phyloP scores from a whole-genome alignment of 2,329 filamentous ascomycete genomes.

The Aspergillus bombycis region DNA sequence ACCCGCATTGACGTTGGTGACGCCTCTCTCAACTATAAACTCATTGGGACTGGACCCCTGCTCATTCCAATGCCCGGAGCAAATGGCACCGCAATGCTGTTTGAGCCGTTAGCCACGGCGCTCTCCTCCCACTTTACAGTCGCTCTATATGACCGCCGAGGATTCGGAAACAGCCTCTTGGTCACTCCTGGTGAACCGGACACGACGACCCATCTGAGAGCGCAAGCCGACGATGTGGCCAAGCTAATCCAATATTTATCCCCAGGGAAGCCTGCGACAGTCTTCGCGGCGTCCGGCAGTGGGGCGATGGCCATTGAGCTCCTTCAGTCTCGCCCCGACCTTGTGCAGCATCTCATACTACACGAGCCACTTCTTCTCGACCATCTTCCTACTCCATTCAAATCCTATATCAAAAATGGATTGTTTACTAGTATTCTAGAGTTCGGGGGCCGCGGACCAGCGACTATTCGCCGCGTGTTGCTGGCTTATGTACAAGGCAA shows the following conservation, averaged over 20 bases:
- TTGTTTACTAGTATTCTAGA: rapidly evolving
- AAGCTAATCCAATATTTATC: not conserved
- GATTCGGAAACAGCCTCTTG: constrained; percentile 16
- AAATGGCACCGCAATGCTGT: constrained; percentile 11
- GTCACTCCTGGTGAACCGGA: not conserved
- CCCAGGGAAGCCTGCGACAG: not conserved
- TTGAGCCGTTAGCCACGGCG: constrained; percentile 5
- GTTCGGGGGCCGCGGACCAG: too few species aligned
- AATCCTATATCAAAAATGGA: not conserved
- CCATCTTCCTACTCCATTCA: not conserved
- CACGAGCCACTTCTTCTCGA: not conserved
- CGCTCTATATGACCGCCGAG: constrained; percentile 17
- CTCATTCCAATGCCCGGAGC: constrained; percentile 15
- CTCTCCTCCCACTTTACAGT: constrained; percentile 13
- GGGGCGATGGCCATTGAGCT: not conserved
- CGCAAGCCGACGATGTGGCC: not conserved
- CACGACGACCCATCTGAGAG: not conserved
- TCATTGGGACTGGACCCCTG: constrained; percentile 8
- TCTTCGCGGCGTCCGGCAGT: not conserved
- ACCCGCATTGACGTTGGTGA: not conserved
- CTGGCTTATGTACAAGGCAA: not conserved
- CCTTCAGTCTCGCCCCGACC: not conserved
- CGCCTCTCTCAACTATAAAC: constrained; percentile 4
- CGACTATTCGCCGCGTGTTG: not conserved
- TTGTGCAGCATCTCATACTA: not conserved